These are phyloP conservation scores for Quercus variabilis DNA, from an alignment of 306 rosid species.

Conservation along the genomic window DNA sequence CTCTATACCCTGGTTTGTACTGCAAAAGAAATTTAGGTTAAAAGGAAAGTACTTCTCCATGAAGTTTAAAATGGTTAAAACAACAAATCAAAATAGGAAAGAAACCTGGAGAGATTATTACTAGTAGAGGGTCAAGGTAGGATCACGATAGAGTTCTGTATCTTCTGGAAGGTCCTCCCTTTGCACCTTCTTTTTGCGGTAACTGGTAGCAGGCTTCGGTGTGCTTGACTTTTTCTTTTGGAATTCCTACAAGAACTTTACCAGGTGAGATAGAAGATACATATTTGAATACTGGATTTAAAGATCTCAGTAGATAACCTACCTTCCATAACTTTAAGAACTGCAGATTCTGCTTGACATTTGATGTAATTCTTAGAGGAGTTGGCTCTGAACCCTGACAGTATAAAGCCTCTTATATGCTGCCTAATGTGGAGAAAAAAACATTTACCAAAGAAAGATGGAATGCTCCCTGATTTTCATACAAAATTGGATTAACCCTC, in stretches of 20 bases:
- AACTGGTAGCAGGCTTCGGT: conserved; percentile 80
- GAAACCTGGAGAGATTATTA: conserved; percentile 39
- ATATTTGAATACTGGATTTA: background rate
- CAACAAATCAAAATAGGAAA: background rate
- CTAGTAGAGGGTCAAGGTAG: conserved; percentile 72
- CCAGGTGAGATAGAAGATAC: conserved; percentile 12
- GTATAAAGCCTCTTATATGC: conserved; percentile 2
- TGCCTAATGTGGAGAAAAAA: background rate
- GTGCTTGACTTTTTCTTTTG: conserved; percentile 56
- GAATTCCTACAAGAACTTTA: conserved; percentile 48
- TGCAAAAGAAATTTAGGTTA: conserved; percentile 27
- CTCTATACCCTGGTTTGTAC: conserved; percentile 76
- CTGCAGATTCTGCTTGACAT: conserved; percentile 83
- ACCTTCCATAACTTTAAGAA: conserved; percentile 80
- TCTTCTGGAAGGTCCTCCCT: conserved; percentile 50
- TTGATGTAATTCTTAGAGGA: conserved; percentile 84
- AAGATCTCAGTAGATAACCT: background rate
- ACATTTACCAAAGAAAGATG: background rate
- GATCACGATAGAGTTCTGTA: conserved; percentile 64
- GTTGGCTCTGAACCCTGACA: conserved; percentile 46
- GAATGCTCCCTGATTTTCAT: background rate
- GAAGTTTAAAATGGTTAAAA: background rate
- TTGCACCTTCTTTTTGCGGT: conserved; percentile 71
- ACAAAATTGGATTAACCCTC: background rate
- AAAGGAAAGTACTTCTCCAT: background rate